A percentile compares a stretch with the other conserved stretches of the same genome.
Evolutionary conservation across 192 early-diverging fungal genomes (phyloP).

Genomic region (Linnemannia elongata): DNA sequence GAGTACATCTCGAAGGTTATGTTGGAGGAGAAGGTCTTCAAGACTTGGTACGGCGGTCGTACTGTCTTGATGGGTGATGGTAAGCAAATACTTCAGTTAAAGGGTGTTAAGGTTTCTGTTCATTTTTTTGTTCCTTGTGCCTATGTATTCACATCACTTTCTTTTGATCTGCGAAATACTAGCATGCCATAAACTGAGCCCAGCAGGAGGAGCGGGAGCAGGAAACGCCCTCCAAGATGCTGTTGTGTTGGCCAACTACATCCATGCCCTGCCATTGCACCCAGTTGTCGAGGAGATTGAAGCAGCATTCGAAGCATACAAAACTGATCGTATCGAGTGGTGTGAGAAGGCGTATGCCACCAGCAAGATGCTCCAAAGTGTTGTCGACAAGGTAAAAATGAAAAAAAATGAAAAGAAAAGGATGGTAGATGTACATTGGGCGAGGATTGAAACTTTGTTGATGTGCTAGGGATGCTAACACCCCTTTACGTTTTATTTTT

Average conservation of each 20-base stretch:
- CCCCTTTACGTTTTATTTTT: background rate
- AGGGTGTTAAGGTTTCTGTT: background rate
- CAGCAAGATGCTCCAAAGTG: background rate
- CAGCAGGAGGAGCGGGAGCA: background rate
- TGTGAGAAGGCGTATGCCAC: background rate
- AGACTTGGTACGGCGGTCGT: conserved; percentile 36
- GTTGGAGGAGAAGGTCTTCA: conserved; percentile 46
- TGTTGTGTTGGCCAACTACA: background rate
- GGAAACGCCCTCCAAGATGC: conserved; percentile 15
- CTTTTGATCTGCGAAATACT: background rate
- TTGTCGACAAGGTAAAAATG: background rate
- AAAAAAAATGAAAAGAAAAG: too few species aligned
- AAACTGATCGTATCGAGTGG: background rate
- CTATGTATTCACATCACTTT: background rate
- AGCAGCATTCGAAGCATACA: background rate
- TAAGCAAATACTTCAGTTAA: conserved; percentile 4
- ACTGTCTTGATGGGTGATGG: conserved; percentile 38
- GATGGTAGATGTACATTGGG: background rate
- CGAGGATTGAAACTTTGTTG: background rate
- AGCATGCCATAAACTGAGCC: conserved; percentile 10
- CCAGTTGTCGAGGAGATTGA: background rate
- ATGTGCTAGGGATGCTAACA: background rate
- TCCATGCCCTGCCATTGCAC: background rate
- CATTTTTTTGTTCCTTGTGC: background rate
- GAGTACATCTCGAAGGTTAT: conserved; percentile 28